Percentiles rank a stretch among this genome's conserved stretches.
These are phyloP conservation scores for Rhizopogon roseolus DNA, from an alignment of 768 basidiomycete genomes.

Conservation along the genomic window DNA sequence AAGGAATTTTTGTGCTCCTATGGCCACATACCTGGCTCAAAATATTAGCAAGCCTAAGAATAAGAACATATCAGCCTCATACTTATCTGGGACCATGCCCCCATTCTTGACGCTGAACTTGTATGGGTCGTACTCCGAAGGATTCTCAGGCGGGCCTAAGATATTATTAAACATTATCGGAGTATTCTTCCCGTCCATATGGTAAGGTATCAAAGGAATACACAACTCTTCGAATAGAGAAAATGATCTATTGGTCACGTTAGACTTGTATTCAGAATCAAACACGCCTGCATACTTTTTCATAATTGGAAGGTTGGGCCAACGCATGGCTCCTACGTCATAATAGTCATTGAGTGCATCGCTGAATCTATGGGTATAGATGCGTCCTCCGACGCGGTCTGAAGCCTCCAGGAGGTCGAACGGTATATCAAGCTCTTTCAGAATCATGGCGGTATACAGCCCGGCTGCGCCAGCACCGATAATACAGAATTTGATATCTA, in stretches of 20 bases:
- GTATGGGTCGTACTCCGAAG: background rate
- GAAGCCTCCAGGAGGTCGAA: slow-evolving; percentile 16
- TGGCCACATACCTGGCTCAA: background rate
- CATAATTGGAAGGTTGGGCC: background rate
- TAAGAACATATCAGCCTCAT: background rate
- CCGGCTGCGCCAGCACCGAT: slow-evolving; percentile 14
- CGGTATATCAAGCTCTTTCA: slow-evolving; percentile 12
- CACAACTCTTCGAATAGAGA: background rate
- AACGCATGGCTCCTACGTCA: background rate
- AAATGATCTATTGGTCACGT: background rate
- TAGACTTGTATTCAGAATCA: background rate
- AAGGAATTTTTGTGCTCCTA: background rate
- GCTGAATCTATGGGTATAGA: slow-evolving; percentile 9
- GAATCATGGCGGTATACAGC: slow-evolving; percentile 16
- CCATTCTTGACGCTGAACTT: background rate
- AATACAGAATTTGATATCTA: slow-evolving; percentile 4
- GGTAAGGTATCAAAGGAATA: background rate
- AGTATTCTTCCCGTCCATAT: background rate
- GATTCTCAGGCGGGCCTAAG: background rate
- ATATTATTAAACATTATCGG: background rate
- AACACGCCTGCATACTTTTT: background rate
- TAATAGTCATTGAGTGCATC: background rate
- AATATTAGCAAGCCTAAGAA: background rate
- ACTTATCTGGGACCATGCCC: background rate
- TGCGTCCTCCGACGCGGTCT: slow-evolving; percentile 12